A percentile compares a stretch with the other conserved stretches of the same genome.
Evolutionary conservation across 1,284 basidiomycete species (phyloP).

Genomic region (Ceratobasidium sp.): DNA sequence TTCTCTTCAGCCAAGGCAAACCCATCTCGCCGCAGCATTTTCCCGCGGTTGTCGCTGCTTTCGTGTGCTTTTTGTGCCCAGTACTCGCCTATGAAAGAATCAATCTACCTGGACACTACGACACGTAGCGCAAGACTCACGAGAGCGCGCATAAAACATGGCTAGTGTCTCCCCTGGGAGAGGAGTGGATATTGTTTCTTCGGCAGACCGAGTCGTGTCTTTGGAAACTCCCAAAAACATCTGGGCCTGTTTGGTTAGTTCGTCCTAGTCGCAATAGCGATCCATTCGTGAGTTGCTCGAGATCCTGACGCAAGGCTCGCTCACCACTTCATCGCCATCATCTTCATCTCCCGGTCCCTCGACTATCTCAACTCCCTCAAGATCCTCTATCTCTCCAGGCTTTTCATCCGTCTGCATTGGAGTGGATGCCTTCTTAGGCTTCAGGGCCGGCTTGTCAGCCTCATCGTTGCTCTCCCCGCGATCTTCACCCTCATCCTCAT

Average conservation of each 20-base stretch:
- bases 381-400: too few relatives aligned
- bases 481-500: slow-evolving; percentile 45
- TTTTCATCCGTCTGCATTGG: slow-evolving; percentile 41
- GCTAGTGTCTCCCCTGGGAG: slow-evolving; percentile 88
- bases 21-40: slow-evolving; percentile 78
- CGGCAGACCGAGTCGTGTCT: slow-evolving; percentile 66
- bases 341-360: slow-evolving; percentile 42
- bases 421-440: slow-evolving; percentile 19
- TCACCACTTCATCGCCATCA: slow-evolving; percentile 24
- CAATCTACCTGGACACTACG: not conserved
- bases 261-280: slow-evolving; percentile 51
- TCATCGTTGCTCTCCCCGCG: slow-evolving; percentile 45
- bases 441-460: not conserved
- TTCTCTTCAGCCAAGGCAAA: slow-evolving; percentile 74
- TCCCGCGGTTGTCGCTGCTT: slow-evolving; percentile 72
- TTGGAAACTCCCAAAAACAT: slow-evolving; percentile 78
- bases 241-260: slow-evolving; percentile 66
- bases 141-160: slow-evolving; percentile 82
- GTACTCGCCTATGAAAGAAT: slow-evolving; percentile 62
- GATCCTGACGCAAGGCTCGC: not conserved
- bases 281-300: not conserved
- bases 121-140: slow-evolving; percentile 58
- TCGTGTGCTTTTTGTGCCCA: slow-evolving; percentile 80
- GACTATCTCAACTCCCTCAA: too few relatives aligned
- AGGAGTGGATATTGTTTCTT: slow-evolving; percentile 82